Percentiles rank a stretch among this genome's conserved stretches.
These are phyloP conservation scores for Amaranthus tricolor DNA, from an alignment of 179 eudicot genomes.

Conservation along the genomic window DNA sequence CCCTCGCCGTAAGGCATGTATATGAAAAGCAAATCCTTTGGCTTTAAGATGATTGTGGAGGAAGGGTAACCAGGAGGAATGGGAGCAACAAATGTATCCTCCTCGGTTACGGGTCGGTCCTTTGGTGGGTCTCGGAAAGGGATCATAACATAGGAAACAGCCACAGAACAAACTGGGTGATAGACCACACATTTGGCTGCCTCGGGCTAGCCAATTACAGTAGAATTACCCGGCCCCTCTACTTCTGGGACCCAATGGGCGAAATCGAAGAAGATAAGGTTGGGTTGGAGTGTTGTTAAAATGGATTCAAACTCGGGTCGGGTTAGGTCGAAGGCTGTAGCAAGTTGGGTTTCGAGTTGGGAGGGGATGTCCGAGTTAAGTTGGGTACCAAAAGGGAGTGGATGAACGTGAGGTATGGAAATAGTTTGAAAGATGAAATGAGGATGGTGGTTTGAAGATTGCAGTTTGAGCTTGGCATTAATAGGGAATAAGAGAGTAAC, in stretches of 20 bases:
- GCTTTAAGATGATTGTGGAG: conserved; percentile 28
- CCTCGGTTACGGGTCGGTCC: not conserved
- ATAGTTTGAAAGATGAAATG: conserved; percentile 23
- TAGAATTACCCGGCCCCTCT: too few relatives aligned
- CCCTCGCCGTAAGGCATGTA: conserved; percentile 33
- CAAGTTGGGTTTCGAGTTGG: conserved; percentile 30
- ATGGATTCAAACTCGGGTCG: conserved; percentile 32
- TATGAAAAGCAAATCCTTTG: not conserved
- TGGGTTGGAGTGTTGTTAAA: conserved; percentile 27
- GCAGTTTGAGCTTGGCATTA: conserved; percentile 30
- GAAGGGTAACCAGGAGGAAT: conserved; percentile 59
- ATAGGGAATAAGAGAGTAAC: conserved; percentile 44
- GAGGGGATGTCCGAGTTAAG: conserved; percentile 46
- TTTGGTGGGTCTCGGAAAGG: conserved; percentile 6
- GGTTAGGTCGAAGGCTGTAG: conserved; percentile 46
- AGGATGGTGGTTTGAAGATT: conserved; percentile 27
- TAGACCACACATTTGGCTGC: not conserved
- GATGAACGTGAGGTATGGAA: not conserved
- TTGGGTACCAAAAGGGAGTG: conserved; percentile 41
- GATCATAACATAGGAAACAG: not conserved
- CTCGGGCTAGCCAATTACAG: not conserved
- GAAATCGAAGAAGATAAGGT: conserved; percentile 49
- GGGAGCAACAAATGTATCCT: not conserved
- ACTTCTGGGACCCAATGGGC: conserved; percentile 23
- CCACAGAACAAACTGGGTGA: not conserved